Evolutionary conservation across 1,284 basidiomycete genomes (phyloP), one percentile per base, ranked within the genome.

Genomic region (Ganoderma lucidum): DNA sequence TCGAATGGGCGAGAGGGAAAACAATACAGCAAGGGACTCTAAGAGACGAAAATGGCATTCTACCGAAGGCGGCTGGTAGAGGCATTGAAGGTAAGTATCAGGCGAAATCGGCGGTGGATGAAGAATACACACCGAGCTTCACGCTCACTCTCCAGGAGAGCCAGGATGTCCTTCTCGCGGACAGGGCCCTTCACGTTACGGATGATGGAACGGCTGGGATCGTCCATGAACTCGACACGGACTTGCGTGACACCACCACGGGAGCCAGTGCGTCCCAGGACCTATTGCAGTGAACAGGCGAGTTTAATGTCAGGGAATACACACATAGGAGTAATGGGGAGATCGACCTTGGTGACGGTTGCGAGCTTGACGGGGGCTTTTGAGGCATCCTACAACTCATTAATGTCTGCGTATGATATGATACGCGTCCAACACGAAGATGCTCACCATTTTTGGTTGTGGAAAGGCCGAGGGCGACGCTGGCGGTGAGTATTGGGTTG

Each of bases 211-310:
- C 98, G 95, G 77, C 91, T 91, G 66, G 93, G 91, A 83, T 99
- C 97, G 84, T 99, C 97, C 94, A 99, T 93, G 88, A 99, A 99
- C 84, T 99, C 97, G 78, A 99, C 98, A 77, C 97, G 96, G 83
- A 99, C 97, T 88, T 99, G 98, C 75, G 96, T 99, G 78, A 99
- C 97, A 88, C 97, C 97, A 87, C 98, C 98, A 83, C 98, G 96
- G 79, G 97, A 99, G 75, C 98, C 98, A 81, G 98, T 99, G 80
- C 98, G 93, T 82, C 98, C 98, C 80, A 99, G 93, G 82, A 99
- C 96, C 95, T 98, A 69, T 74, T 59, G 55, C 73, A 69, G 64
- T 63, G 44, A 32, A 39, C 53, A 58, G 58, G 61, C 28, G 17
- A 48, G 35, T 41, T 30, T 63, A 51, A 60, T 60, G 62, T 73